Conservation (phyloP, 2,329 filamentous ascomycete species). For the Microdochium paspali region DNA sequence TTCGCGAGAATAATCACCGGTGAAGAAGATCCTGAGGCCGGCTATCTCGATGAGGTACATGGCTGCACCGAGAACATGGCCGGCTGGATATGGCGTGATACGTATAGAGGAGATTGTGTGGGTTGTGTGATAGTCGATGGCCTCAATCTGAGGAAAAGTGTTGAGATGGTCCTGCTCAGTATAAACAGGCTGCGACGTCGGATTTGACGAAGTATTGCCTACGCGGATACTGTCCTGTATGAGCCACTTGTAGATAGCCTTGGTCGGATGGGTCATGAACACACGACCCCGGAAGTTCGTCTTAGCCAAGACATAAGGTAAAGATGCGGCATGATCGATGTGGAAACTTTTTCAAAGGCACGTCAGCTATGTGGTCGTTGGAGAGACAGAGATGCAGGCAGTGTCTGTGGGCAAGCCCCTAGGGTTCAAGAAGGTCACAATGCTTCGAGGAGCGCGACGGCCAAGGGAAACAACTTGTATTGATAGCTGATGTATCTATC, state of each 20-base stretch:
- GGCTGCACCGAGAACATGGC: slow-evolving; percentile 93
- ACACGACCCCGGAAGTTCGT: slow-evolving; percentile 95
- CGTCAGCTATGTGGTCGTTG: neutral
- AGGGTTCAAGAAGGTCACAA: neutral
- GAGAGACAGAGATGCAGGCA: neutral
- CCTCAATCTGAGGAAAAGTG: slow-evolving; percentile 89
- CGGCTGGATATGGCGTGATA: slow-evolving; percentile 93
- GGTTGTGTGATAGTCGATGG: slow-evolving; percentile 96
- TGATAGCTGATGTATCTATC: slow-evolving; percentile 27
- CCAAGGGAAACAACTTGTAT: slow-evolving; percentile 29
- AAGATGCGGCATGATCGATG: slow-evolving; percentile 94
- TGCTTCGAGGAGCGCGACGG: neutral
- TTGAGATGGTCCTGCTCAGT: slow-evolving; percentile 92
- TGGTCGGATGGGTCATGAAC: slow-evolving; percentile 98
- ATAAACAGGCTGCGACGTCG: slow-evolving; percentile 69
- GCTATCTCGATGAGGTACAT: slow-evolving; percentile 99
- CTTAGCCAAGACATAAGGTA: slow-evolving; percentile 94
- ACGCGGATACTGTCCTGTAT: slow-evolving; percentile 96
- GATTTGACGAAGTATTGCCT: slow-evolving; percentile 57
- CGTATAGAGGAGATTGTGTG: slow-evolving; percentile 94
- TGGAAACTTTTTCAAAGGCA: slow-evolving; percentile 64
- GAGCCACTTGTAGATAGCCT: slow-evolving; percentile 99
- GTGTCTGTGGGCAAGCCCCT: neutral
- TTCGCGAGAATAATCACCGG: slow-evolving; percentile 93
- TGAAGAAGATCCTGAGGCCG: slow-evolving; percentile 93